These are phyloP conservation scores for Elymus sibiricus DNA, from an alignment of 176 grass and related monocot species.

Conservation along the genomic window DNA sequence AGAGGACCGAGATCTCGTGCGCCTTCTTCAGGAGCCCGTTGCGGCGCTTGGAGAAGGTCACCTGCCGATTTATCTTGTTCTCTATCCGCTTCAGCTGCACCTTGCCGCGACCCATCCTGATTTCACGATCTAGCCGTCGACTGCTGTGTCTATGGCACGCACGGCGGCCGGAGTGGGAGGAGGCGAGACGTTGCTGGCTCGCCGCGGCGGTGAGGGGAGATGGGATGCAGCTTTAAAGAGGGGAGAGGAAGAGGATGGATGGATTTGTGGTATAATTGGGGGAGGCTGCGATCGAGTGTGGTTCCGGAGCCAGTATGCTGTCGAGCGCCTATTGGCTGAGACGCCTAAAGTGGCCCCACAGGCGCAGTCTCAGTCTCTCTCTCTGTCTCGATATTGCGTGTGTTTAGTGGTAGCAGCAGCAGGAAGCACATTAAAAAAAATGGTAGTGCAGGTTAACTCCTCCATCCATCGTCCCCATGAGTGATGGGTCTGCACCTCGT, in stretches of 20 bases:
- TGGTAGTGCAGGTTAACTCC: background rate
- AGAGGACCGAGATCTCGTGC: conserved; percentile 85
- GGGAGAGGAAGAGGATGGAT: background rate
- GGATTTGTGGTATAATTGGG: background rate
- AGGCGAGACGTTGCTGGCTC: background rate
- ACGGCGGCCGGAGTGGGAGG: background rate
- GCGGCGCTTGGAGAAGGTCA: conserved; percentile 77
- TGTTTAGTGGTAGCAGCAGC: background rate
- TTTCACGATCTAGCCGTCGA: background rate
- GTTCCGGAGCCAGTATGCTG: background rate
- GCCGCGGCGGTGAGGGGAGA: background rate
- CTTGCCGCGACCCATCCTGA: conserved; percentile 62
- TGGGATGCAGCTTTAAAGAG: background rate
- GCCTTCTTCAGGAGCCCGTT: conserved; percentile 82
- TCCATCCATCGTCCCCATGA: background rate
- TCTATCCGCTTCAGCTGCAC: conserved; percentile 92
- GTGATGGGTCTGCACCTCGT: conserved; percentile 4
- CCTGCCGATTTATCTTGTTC: conserved; percentile 85
- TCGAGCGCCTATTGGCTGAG: conserved; percentile 3
- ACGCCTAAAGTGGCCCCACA: background rate
- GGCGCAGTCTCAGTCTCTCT: background rate
- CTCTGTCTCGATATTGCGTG: background rate
- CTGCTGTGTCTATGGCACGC: background rate
- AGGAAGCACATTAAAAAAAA: background rate
- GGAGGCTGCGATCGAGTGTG: background rate